Evolutionary conservation across 495 filamentous ascomycete genomes (phyloP), one percentile per base, ranked within the genome.

Genomic region (Aspergillus ellipticus): DNA sequence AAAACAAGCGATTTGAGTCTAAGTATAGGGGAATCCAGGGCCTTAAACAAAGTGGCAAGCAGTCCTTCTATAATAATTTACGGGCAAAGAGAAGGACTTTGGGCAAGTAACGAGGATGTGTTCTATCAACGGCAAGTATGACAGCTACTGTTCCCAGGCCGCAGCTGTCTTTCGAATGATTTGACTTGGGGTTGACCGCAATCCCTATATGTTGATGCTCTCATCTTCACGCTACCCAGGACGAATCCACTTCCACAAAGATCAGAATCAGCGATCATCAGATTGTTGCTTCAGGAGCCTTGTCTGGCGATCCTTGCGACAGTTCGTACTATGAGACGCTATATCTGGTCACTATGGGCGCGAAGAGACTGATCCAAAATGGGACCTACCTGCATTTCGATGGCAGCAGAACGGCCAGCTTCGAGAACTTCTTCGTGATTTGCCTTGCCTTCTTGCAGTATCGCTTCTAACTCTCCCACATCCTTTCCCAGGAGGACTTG

Each of bases 371-470:
- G 0, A 33, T 29, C 15, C 42, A 19, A 39, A 33, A 15, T 39
- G 35, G 35, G 6, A 11, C 71, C 55, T 74, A 84, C 85, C 78
- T 89, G 85, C 75, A 91, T 83, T 62, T 87, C 83, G 51, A 77
- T 65, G 26, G 87, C 85, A 6, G 88, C 86, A 48, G 75, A 69
- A 48, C 67, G 67, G 28, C 86, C 86, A 7, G 82, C 78, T 54
- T 87, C 81, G 42, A 92, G 67, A 21, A 91, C 88, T 66, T 92
- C 88, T 62, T 84, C 78, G 66, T 92, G 88, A 58, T 78, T 83
- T 6, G 88, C 87, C 64, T 81, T 88, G 1, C 88, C 88, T 53
- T 82, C 64, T 53, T 82, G 75, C 53, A 89, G 62, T 43, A 82
- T 75, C 29, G 72, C 73, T 21, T 74, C 78, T 26, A 92, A 64